Evolutionary conservation across 129 eudicot genomes (phyloP).

Genomic region (Chrysanthemum lavandulifolium): DNA sequence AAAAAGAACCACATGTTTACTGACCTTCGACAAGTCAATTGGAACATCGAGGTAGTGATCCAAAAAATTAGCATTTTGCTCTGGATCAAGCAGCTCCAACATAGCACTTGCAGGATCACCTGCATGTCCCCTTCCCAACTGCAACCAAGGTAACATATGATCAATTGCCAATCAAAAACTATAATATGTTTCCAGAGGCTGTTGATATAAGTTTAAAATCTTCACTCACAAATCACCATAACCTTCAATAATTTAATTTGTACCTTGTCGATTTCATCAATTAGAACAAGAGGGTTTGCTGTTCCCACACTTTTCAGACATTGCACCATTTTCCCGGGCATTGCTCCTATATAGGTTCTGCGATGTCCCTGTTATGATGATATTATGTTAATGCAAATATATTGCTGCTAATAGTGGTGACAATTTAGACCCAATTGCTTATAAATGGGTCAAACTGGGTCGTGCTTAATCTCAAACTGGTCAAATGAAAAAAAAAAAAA

Average conservation of each 20-base stretch:
- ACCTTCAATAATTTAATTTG: background rate
- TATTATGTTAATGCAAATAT: constrained; percentile 21
- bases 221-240: background rate
- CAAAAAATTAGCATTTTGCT: constrained; percentile 93
- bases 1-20: constrained; percentile 13
- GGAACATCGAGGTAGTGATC: constrained; percentile 98
- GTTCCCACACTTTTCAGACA: constrained; percentile 95
- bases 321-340: constrained; percentile 99
- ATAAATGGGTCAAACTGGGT: background rate
- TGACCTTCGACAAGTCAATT: constrained; percentile 92
- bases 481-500: background rate
- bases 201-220: background rate
- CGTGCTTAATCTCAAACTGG: background rate
- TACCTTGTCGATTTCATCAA: constrained; percentile 99
- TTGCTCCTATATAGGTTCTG: constrained; percentile 95
- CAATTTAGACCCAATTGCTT: background rate
- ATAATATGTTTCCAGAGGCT: constrained; percentile 1
- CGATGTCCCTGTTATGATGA: constrained; percentile 76
- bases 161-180: background rate
- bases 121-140: constrained; percentile 98
- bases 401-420: background rate
- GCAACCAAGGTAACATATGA: constrained; percentile 21
- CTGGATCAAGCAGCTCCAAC: constrained; percentile 99
- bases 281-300: constrained; percentile 95
- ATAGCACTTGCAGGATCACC: constrained; percentile 99